phyloP scores from a whole-genome alignment of 2,329 filamentous ascomycete species.

The Cucurbitaria berberidis region DNA sequence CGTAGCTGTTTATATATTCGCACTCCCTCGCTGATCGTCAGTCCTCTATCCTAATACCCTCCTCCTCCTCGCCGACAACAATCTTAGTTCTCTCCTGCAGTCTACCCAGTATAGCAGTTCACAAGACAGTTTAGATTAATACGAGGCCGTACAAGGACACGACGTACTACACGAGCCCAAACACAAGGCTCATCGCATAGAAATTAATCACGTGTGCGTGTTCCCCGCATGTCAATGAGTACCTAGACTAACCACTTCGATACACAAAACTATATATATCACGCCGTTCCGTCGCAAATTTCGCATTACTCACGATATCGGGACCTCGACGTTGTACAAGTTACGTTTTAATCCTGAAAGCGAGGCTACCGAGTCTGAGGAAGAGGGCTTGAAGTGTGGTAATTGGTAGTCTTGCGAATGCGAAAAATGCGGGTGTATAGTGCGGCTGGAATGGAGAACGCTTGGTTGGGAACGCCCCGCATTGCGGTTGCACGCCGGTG shows the following conservation, averaged over 20 bases:
- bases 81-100: not conserved
- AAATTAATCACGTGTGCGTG: not conserved
- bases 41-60: not conserved
- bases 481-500: not conserved
- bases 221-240: not conserved
- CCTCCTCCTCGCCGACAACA: not conserved
- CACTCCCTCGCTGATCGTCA: not conserved
- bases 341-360: not conserved
- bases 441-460: not conserved
- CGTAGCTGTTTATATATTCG: not conserved
- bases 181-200: not conserved
- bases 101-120: not conserved
- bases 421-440: conserved; percentile 11
- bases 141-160: not conserved
- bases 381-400: not conserved
- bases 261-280: not conserved
- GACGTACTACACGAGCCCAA: not conserved
- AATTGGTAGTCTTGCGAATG: not conserved
- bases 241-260: not conserved
- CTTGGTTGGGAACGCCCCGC: not conserved
- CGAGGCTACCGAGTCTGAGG: not conserved
- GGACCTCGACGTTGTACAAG: not conserved
- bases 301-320: not conserved
- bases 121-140: not conserved
- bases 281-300: not conserved